These are phyloP conservation scores for Sherardia arvensis DNA, from an alignment of 257 asterid genomes.

Conservation along the genomic window DNA sequence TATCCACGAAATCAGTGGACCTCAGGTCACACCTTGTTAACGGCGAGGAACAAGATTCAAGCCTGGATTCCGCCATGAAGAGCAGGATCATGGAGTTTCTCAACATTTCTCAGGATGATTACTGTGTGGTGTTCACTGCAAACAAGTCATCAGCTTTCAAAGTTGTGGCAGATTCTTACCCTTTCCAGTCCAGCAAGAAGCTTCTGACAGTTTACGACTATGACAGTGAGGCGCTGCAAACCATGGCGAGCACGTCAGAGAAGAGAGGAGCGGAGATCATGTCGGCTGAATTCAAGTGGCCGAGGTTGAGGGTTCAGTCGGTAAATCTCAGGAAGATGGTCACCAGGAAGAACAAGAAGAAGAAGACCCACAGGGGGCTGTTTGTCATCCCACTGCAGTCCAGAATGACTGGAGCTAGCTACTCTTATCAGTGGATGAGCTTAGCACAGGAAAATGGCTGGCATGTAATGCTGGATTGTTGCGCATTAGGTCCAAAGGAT, in stretches of 20 bases:
- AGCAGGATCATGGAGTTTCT: slow-evolving; percentile 65
- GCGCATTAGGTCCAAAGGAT: slow-evolving; percentile 81
- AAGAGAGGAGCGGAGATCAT: slow-evolving; percentile 54
- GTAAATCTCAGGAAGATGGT: slow-evolving; percentile 45
- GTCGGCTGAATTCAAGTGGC: slow-evolving; percentile 92
- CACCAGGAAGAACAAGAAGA: slow-evolving; percentile 33
- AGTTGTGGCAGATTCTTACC: slow-evolving; percentile 76
- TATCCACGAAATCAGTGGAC: slow-evolving; percentile 50
- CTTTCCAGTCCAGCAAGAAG: slow-evolving; percentile 44
- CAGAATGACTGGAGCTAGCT: slow-evolving; percentile 67
- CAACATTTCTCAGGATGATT: slow-evolving; percentile 51
- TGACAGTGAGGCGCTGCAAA: slow-evolving; percentile 64
- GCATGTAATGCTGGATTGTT: slow-evolving; percentile 88
- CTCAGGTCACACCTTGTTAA: slow-evolving; percentile 60
- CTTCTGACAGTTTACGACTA: slow-evolving; percentile 79
- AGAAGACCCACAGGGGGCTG: slow-evolving; percentile 43
- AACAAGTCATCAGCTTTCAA: slow-evolving; percentile 78
- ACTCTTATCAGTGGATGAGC: slow-evolving; percentile 91
- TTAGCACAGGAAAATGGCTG: slow-evolving; percentile 80
- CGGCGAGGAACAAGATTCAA: slow-evolving; percentile 52
- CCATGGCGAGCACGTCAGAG: slow-evolving; percentile 48
- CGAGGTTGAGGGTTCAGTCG: slow-evolving; percentile 58
- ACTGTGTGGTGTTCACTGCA: slow-evolving; percentile 70
- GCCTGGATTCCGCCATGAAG: slow-evolving; percentile 55
- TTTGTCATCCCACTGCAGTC: slow-evolving; percentile 90